These are phyloP conservation scores for Aspergillus sojae DNA, from an alignment of 2,329 filamentous ascomycete species.

Conservation along the genomic window DNA sequence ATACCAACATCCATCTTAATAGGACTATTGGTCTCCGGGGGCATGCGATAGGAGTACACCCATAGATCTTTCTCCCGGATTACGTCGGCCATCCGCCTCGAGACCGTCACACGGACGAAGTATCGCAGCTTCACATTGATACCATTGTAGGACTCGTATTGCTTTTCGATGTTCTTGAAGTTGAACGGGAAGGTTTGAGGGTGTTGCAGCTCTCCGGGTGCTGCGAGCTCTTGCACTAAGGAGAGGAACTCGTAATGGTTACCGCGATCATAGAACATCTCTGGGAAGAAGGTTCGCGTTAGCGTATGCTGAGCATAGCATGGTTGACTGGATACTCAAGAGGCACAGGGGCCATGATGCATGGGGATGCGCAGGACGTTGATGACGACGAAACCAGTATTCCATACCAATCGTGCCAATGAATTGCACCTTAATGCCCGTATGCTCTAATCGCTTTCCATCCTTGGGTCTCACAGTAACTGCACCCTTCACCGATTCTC, in stretches of 20 bases:
- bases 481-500: slow-evolving; percentile 94
- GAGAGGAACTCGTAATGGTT: slow-evolving; percentile 99
- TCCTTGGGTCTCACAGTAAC: slow-evolving; percentile 96
- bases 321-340: not conserved
- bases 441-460: slow-evolving; percentile 96
- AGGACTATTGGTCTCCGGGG: slow-evolving; percentile 94
- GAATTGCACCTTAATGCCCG: slow-evolving; percentile 99
- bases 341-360: not conserved
- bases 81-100: slow-evolving; percentile 94
- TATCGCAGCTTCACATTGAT: slow-evolving; percentile 99
- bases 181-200: slow-evolving; percentile 99
- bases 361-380: not conserved
- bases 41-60: slow-evolving; percentile 98
- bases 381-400: slow-evolving; percentile 17
- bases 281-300: slow-evolving; percentile 52
- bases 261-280: slow-evolving; percentile 99
- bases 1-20: slow-evolving; percentile 99
- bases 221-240: slow-evolving; percentile 92
- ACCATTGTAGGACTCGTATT: slow-evolving; percentile 99
- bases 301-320: not conserved
- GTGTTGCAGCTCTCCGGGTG: slow-evolving; percentile 96
- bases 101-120: slow-evolving; percentile 96
- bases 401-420: slow-evolving; percentile 89
- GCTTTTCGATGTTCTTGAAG: slow-evolving; percentile 99
- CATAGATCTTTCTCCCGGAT: slow-evolving; percentile 99